Base-by-base conservation (phyloP, 140 eudicot genomes). In the Erigeron philadelphicus region DNA sequence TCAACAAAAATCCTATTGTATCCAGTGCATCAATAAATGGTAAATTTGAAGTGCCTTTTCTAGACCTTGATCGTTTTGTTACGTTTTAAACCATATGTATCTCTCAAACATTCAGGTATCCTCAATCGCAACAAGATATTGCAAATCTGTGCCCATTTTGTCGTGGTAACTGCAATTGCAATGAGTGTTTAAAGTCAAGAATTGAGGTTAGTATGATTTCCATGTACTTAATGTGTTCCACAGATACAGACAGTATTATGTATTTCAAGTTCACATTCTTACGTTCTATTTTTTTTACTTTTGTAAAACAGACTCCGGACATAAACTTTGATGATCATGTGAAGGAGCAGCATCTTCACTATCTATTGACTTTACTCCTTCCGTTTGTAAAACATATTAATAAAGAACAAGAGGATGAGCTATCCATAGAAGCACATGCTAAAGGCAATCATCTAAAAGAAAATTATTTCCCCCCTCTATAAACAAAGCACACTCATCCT, bases 151-250 rank as follows among this genome's bases (percentile, higher is more conserved):
- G 40, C 13, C 40, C 40, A 19, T 16, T 19, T 56, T 56, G 40
- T 19, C 1, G 40, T 18, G 31, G 61, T 56, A 56, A 17, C 12
- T 56, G 61, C 61, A 56, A 56, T 56, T 56, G 61, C 38, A 56
- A 9, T 19, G 61, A 56, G 61, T 56, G 61, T 56, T 56, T 56
- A 56, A 5, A 19, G 35, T 18, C 61, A 56, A 56, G 61, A 56
- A 18, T 17, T 56, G 35, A 25, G 13, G 53, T 47, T 47, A 9
- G 53, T 47, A 47, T n/a, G n/a, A n/a, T n/a, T n/a, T n/a, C n/a
- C n/a, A n/a, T n/a, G n/a, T n/a, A n/a, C n/a, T n/a, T n/a, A n/a
- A 47, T 9, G 53, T 47, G 53, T 47, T 47, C 13, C n/a, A n/a
- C n/a, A n/a, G n/a, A n/a, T 47, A 47, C 53, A 25, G 53, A 47